Percentiles rank a stretch among this genome's conserved stretches.
Evolutionary conservation across 2,329 filamentous ascomycete species (phyloP).

Genomic region (Pseudogymnoascus sp.): DNA sequence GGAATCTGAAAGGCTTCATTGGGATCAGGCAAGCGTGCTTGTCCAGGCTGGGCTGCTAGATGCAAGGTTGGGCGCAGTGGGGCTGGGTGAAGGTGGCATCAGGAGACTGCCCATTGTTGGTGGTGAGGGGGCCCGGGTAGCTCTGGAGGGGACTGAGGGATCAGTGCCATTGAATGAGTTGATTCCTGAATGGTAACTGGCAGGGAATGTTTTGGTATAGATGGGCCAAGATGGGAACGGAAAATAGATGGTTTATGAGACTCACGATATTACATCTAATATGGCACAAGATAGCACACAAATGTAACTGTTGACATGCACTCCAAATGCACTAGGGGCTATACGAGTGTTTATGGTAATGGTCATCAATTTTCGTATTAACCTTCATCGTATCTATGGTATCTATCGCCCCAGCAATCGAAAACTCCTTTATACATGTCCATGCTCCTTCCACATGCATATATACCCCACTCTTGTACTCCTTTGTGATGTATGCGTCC

Average conservation of each 20-base stretch:
- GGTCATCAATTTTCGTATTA: background rate
- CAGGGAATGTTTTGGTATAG: background rate
- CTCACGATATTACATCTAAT: background rate
- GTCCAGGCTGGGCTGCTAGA: conserved; percentile 50
- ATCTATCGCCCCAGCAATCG: background rate
- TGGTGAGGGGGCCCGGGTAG: conserved; percentile 14
- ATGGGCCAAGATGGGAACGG: background rate
- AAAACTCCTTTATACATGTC: background rate
- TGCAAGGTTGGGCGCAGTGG: conserved; percentile 11
- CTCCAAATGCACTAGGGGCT: background rate
- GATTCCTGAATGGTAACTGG: background rate
- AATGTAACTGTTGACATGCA: background rate
- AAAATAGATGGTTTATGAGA: background rate
- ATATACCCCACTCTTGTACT: background rate
- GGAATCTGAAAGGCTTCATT: conserved; percentile 60
- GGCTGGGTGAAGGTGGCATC: conserved; percentile 15
- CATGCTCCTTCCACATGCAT: background rate
- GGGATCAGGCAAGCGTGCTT: conserved; percentile 61
- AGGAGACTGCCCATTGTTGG: conserved; percentile 19
- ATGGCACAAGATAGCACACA: background rate
- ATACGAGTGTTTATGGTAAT: background rate
- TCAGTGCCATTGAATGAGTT: background rate
- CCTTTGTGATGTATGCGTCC: background rate
- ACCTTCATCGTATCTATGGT: background rate
- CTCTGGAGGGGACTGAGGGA: background rate